Conservation (phyloP, 495 filamentous ascomycete genomes). For the Alectoria sarmentosa region DNA sequence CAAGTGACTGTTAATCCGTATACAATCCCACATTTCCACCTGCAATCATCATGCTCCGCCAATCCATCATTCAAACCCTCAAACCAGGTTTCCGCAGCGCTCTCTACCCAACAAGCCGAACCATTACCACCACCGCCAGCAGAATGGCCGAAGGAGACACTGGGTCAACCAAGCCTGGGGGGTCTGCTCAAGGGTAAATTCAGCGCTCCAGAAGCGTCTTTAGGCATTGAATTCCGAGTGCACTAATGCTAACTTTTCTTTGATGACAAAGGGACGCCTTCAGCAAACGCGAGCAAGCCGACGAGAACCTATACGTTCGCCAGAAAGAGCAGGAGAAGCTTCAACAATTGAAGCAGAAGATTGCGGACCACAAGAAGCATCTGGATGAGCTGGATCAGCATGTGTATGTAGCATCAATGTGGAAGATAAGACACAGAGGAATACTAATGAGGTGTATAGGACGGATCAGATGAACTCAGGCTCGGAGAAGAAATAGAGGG, state of each 20-base stretch:
- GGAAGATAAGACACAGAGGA: neutral
- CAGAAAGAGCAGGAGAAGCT: constrained; percentile 81
- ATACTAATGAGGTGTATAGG: constrained; percentile 9
- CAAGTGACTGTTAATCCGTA: constrained; percentile 17
- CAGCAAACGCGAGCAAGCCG: constrained; percentile 80
- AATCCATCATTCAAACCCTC: constrained; percentile 52
- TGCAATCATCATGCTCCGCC: constrained; percentile 52
- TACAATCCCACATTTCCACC: neutral
- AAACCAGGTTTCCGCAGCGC: constrained; percentile 43
- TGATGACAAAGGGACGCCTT: constrained; percentile 64
- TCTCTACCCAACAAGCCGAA: constrained; percentile 42
- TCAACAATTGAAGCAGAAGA: constrained; percentile 62
- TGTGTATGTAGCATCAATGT: constrained; percentile 51
- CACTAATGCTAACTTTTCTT: neutral
- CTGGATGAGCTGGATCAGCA: constrained; percentile 75
- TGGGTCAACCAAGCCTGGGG: constrained; percentile 49
- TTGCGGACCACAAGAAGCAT: constrained; percentile 70
- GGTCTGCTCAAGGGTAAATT: constrained; percentile 33
- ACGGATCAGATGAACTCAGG: constrained; percentile 1
- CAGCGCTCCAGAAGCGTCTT: neutral
- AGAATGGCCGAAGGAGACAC: constrained; percentile 63
- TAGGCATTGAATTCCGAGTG: too few relatives aligned
- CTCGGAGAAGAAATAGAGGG: constrained; percentile 48
- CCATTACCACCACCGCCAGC: constrained; percentile 56
- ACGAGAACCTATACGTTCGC: constrained; percentile 74